phyloP scores from a whole-genome alignment of 1,284 basidiomycete species.

The Mycosarcoma maydis region DNA sequence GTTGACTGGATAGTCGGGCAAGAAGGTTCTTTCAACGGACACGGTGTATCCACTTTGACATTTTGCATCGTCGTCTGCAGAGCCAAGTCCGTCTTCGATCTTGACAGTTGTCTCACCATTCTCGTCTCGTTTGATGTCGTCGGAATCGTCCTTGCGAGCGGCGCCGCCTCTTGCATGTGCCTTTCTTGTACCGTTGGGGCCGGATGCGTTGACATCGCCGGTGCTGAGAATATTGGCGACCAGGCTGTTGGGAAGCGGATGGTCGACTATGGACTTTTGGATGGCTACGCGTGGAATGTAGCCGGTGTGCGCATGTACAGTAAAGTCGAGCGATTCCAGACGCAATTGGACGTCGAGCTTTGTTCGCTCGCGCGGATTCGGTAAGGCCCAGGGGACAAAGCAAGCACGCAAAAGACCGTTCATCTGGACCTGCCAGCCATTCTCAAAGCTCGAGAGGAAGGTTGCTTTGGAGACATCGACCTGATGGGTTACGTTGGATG shows the following conservation, averaged over 20 bases:
- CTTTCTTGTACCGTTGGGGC: conserved; percentile 16
- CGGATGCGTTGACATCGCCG: conserved; percentile 11
- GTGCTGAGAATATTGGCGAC: conserved; percentile 29
- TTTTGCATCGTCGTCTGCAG: conserved; percentile 29
- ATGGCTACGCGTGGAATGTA: conserved; percentile 46
- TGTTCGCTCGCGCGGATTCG: conserved; percentile 14
- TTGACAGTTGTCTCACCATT: conserved; percentile 21
- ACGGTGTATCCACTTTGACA: conserved; percentile 34
- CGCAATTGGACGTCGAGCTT: conserved; percentile 41
- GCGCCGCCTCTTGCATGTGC: conserved; percentile 11
- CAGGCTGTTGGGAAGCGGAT: conserved; percentile 38
- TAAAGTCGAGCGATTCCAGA: conserved; percentile 53
- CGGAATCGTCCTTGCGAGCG: conserved; percentile 29
- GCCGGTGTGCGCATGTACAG: conserved; percentile 41
- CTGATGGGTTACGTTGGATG: conserved; percentile 48
- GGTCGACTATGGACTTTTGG: conserved; percentile 43
- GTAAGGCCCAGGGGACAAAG: conserved; percentile 37
- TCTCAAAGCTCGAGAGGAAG: conserved; percentile 43
- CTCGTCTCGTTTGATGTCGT: conserved; percentile 30
- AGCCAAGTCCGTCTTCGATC: conserved; percentile 21
- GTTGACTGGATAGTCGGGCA: conserved; percentile 59
- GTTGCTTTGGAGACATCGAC: conserved; percentile 40
- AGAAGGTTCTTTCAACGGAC: conserved; percentile 41
- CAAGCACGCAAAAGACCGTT: conserved; percentile 41
- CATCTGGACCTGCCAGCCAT: conserved; percentile 56